Evolutionary conservation across 1,284 basidiomycete species (phyloP).

Genomic region (Apiotrichum mycotoxinovorans): DNA sequence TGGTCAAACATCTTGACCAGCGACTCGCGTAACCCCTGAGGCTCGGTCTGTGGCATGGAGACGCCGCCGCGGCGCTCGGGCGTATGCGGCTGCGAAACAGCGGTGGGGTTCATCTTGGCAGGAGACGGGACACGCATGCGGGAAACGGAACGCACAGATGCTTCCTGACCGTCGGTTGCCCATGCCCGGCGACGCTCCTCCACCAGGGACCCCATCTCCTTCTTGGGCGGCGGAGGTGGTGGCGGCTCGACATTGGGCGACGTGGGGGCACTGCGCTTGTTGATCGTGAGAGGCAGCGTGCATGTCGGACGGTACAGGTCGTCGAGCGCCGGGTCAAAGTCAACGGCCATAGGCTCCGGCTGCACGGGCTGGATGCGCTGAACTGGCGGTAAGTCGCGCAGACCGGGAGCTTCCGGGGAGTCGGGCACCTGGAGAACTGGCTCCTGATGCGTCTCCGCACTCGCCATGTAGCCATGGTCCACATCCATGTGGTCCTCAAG

Average conservation of each 20-base stretch:
- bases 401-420: background rate
- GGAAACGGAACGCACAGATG: background rate
- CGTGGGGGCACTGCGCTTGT: background rate
- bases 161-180: background rate
- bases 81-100: background rate
- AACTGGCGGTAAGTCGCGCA: background rate
- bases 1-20: conserved; percentile 36
- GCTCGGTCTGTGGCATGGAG: background rate
- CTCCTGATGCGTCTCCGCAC: background rate
- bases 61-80: background rate
- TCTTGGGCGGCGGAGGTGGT: conserved; percentile 10
- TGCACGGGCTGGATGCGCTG: background rate
- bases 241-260: background rate
- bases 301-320: background rate
- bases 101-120: background rate
- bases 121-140: background rate
- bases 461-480: background rate
- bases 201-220: background rate
- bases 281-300: background rate
- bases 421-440: background rate
- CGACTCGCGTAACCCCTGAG: conserved; percentile 25
- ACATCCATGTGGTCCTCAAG: background rate
- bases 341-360: background rate
- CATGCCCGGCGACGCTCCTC: conserved; percentile 1
- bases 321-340: background rate